Percentiles rank a stretch among this genome's conserved stretches.
These are phyloP conservation scores for Salpingoeca rosetta DNA, from an alignment of 78 protist species.

Conservation along the genomic window DNA sequence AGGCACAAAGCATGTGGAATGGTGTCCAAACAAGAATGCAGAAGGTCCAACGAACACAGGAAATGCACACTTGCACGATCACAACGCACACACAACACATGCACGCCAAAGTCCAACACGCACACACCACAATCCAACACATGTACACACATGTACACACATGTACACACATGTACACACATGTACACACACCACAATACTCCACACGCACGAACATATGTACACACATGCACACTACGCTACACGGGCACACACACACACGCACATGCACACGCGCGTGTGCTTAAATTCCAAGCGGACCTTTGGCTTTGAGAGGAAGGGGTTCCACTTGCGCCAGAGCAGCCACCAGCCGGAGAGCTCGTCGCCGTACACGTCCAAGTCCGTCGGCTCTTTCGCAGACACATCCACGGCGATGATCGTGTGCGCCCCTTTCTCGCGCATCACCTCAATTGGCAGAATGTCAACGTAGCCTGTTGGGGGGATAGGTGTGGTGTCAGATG, in stretches of 20 bases:
- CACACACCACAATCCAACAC: background rate
- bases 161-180: too few species aligned
- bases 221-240: too few species aligned
- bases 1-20: too few species aligned
- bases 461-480: too few species aligned
- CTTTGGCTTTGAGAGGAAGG: slow-evolving; percentile 10
- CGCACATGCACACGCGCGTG: background rate
- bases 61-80: too few species aligned
- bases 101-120: too few species aligned
- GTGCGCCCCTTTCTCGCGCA: slow-evolving; percentile 14
- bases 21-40: too few species aligned
- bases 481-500: too few species aligned
- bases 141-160: background rate
- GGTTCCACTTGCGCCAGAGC: slow-evolving; percentile 1
- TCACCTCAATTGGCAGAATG: slow-evolving; percentile 20
- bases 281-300: background rate
- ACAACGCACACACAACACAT: too few species aligned
- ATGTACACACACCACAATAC: too few species aligned
- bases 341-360: slow-evolving; percentile 27
- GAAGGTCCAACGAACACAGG: too few species aligned
- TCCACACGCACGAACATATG: too few species aligned
- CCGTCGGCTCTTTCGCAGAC: background rate
- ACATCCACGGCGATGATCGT: slow-evolving; percentile 26
- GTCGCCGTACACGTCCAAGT: slow-evolving; percentile 18
- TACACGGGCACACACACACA: background rate